Conservation (phyloP, 805 yeast species). For the Hanseniaspora clermontiae region DNA sequence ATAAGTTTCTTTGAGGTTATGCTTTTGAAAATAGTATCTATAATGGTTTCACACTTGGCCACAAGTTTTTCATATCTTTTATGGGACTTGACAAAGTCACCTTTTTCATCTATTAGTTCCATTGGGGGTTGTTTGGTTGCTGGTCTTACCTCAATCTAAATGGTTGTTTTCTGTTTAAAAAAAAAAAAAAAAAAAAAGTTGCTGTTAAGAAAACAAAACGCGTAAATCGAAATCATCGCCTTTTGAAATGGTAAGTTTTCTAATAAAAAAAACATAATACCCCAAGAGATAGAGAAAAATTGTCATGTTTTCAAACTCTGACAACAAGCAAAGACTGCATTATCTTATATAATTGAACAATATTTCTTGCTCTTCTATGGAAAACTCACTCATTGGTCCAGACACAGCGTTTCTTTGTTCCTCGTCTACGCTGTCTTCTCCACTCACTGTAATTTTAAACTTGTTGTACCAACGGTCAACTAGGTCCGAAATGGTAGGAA, state of each 20-base stretch:
- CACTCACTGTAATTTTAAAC: not conserved
- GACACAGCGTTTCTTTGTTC: slow-evolving; percentile 31
- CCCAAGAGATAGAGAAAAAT: too few relatives aligned
- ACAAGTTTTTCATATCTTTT: slow-evolving; percentile 1
- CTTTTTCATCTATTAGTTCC: not conserved
- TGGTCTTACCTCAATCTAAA: too few relatives aligned
- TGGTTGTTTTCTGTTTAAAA: too few relatives aligned
- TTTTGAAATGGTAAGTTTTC: too few relatives aligned
- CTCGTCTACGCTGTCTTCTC: not conserved
- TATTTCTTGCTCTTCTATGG: not conserved
- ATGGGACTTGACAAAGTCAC: not conserved
- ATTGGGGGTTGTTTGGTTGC: not conserved
- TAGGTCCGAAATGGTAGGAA: slow-evolving; percentile 47
- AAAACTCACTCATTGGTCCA: not conserved
- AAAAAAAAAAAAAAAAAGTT: not conserved
- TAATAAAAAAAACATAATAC: too few relatives aligned
- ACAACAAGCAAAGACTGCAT: too few relatives aligned
- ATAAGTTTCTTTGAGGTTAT: slow-evolving; percentile 6
- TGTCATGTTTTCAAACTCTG: too few relatives aligned
- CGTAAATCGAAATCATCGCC: too few relatives aligned
- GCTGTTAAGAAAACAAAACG: too few relatives aligned
- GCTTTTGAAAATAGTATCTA: not conserved
- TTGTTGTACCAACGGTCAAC: slow-evolving; percentile 12
- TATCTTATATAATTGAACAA: not conserved
- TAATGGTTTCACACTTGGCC: slow-evolving; percentile 1